These are phyloP conservation scores for Biancaea sappan DNA, from an alignment of 306 rosid genomes.

Conservation along the genomic window DNA sequence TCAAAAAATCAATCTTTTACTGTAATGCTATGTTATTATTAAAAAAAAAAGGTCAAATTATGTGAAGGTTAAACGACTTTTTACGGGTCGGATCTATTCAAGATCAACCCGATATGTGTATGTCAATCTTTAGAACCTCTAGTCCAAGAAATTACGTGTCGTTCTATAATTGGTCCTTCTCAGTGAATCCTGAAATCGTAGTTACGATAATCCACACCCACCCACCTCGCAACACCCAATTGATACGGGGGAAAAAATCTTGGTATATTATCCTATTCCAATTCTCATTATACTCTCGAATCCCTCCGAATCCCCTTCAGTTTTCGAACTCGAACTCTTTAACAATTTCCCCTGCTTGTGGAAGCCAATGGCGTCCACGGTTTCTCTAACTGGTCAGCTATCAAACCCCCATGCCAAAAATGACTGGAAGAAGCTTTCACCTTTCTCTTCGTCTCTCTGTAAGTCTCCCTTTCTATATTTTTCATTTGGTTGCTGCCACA, in stretches of 20 bases:
- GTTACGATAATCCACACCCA: background rate
- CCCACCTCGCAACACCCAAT: background rate
- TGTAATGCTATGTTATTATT: too few species aligned
- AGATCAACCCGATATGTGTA: too few species aligned
- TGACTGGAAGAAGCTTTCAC: slow-evolving; percentile 41
- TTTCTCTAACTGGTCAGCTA: slow-evolving; percentile 53
- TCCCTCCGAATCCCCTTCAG: background rate
- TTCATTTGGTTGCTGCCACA: slow-evolving; percentile 32
- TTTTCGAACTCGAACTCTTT: background rate
- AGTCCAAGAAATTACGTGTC: background rate
- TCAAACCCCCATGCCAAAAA: slow-evolving; percentile 43
- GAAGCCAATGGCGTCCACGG: slow-evolving; percentile 61
- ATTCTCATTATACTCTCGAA: background rate
- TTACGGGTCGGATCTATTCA: too few species aligned
- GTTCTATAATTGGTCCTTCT: slow-evolving; percentile 26
- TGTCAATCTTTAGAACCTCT: too few species aligned
- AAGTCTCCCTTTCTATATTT: slow-evolving; percentile 34
- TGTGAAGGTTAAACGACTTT: too few species aligned
- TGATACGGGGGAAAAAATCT: background rate
- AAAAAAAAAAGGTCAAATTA: too few species aligned
- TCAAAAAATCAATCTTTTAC: too few species aligned
- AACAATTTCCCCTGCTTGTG: background rate
- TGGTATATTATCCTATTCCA: background rate
- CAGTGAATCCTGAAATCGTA: background rate
- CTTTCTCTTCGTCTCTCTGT: slow-evolving; percentile 45